Base-by-base conservation (phyloP, 2,329 filamentous ascomycete genomes). In the Hyphodiscus sp. region DNA sequence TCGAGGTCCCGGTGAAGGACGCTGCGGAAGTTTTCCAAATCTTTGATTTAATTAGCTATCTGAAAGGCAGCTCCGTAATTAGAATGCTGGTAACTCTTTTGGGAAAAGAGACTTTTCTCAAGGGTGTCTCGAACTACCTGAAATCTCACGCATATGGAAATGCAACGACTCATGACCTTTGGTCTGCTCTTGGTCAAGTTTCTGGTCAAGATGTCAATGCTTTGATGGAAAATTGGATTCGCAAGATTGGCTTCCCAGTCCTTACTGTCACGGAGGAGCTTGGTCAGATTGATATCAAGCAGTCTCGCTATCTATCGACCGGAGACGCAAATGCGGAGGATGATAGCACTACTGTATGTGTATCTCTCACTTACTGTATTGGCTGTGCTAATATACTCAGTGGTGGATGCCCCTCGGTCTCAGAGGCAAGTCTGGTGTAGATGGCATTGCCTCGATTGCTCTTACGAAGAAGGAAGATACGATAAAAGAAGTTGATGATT, bases 11-110 rank as follows among this genome's bases (percentile, higher is more conserved):
- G 0, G 94, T 99, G 29, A 85, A 85, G 63, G 91, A 96, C 69
- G 94, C 91, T 29, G 81, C 97, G 11, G 94, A 97, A 63, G 90
- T 97, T 60, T 95, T 97, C 70, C 94, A 99, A 71, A 95, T 97
- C 61, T 99, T 99, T 67, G 94, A 99, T 69, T 82, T 86, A 69
- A 97, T 99, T 72, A 95, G 89, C 72, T 99, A 97, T 69, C 78
- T 95, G 58, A 97, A 99, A 75, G 94, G 94, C 38, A 95, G 90
- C 74, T 96, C 92, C 1, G 89, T 94, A 55, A 94, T 99, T 67
- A 87, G 94, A 67, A 99, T 99, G 94, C 74, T 99, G 64, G 92
- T 90, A 63, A 86, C 87, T 64, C 89, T 97, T 70, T 82, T 99
- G 18, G 91, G 91, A 15, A 85, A 87, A 50, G 84, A 96, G 65